phyloP scores from a whole-genome alignment of 768 basidiomycete genomes.

The Xerocomellus intermedius region DNA sequence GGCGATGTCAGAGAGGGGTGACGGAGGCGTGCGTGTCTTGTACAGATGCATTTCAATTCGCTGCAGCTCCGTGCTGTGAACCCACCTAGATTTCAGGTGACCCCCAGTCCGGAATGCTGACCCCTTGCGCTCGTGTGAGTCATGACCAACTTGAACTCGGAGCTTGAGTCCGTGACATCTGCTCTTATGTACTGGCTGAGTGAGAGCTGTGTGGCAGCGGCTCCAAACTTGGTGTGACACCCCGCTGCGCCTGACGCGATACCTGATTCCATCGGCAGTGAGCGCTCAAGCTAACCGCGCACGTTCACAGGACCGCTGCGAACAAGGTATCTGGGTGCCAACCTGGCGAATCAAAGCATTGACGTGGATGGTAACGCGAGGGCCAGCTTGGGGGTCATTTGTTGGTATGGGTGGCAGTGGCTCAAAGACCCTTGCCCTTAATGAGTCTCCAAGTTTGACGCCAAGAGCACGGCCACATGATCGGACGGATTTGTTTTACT shows the following conservation, averaged over 20 bases:
- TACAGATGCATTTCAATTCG: not conserved
- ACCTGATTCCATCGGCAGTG: not conserved
- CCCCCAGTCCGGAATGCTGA: not conserved
- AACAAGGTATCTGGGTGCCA: not conserved
- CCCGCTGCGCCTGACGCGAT: too few species aligned
- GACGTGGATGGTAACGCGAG: not conserved
- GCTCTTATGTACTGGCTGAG: not conserved
- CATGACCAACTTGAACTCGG: not conserved
- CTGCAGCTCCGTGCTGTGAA: not conserved
- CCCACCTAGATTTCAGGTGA: not conserved
- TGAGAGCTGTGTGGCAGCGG: not conserved
- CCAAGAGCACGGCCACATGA: not conserved
- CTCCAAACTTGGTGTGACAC: not conserved
- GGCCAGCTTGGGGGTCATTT: too few species aligned
- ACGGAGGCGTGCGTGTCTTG: not conserved
- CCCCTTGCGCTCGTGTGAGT: not conserved
- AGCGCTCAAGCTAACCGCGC: not conserved
- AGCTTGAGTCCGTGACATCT: not conserved
- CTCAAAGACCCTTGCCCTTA: too few species aligned
- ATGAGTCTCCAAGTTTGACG: not conserved
- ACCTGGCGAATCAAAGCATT: not conserved
- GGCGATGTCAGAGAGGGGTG: not conserved
- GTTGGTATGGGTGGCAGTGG: too few species aligned
- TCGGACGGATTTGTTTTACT: not conserved
- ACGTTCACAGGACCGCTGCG: too few species aligned